A percentile compares a stretch with the other conserved stretches of the same genome.
These are phyloP conservation scores for Cercospora sesami DNA, from an alignment of 2,329 filamentous ascomycete genomes.

Conservation along the genomic window DNA sequence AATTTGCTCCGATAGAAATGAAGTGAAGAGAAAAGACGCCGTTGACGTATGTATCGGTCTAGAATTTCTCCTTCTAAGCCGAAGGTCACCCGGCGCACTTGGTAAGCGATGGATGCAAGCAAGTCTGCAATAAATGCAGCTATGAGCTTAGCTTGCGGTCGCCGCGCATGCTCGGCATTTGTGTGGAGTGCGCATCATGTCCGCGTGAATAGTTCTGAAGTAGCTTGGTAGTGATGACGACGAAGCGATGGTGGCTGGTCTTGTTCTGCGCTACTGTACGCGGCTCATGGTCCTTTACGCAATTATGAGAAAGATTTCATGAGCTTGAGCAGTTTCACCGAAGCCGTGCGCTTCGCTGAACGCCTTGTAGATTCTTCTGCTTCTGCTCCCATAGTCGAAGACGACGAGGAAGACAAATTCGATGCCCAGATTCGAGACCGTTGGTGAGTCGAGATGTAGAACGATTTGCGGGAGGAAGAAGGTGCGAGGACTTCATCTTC, in stretches of 20 bases:
- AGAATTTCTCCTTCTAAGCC: not conserved
- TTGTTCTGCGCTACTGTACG: not conserved
- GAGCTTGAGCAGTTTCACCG: slow-evolving; percentile 1
- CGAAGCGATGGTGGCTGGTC: not conserved
- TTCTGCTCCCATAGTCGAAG: not conserved
- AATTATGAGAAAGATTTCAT: not conserved
- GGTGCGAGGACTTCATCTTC: not conserved
- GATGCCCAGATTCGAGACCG: slow-evolving; percentile 3
- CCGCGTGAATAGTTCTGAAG: not conserved
- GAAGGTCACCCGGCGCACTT: not conserved
- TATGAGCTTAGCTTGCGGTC: not conserved
- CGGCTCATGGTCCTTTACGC: not conserved
- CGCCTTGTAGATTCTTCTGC: not conserved
- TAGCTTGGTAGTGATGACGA: not conserved
- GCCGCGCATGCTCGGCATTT: not conserved
- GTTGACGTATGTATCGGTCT: not conserved
- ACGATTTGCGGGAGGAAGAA: not conserved
- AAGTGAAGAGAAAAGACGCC: not conserved
- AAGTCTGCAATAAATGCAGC: not conserved
- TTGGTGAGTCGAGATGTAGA: slow-evolving; percentile 13
- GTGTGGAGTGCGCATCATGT: not conserved
- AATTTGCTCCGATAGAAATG: not conserved
- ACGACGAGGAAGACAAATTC: not conserved
- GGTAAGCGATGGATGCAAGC: not conserved
- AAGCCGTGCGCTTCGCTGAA: not conserved